Percentiles rank a stretch among this genome's conserved stretches.
phyloP scores from a whole-genome alignment of 768 basidiomycete genomes.

The Xerocomus spinulosus region DNA sequence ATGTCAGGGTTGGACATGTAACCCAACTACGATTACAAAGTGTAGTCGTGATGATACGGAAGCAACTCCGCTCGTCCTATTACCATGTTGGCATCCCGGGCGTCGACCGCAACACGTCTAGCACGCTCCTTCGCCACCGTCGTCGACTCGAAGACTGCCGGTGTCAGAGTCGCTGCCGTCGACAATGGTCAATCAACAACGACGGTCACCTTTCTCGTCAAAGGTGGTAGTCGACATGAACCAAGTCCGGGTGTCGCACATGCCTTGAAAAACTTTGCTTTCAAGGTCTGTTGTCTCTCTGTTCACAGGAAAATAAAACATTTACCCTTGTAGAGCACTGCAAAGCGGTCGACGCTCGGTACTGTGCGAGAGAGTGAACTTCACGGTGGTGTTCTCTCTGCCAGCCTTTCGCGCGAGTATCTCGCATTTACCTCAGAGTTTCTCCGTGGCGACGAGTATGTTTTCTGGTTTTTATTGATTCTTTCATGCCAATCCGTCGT shows the following conservation, averaged over 20 bases:
- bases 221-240: slow-evolving; percentile 90
- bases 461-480: slow-evolving; percentile 22
- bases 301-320: neutral
- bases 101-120: slow-evolving; percentile 55
- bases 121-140: slow-evolving; percentile 79
- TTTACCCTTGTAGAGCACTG: slow-evolving; percentile 66
- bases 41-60: too few species aligned
- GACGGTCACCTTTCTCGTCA: slow-evolving; percentile 84
- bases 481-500: neutral
- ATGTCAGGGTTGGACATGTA: slow-evolving; percentile 52
- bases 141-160: slow-evolving; percentile 56
- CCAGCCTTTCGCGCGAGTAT: slow-evolving; percentile 83
- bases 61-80: slow-evolving; percentile 28
- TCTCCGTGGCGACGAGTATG: slow-evolving; percentile 92
- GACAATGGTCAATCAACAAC: slow-evolving; percentile 83
- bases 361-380: slow-evolving; percentile 91
- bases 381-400: slow-evolving; percentile 86
- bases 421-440: slow-evolving; percentile 93
- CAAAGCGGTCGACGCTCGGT: slow-evolving; percentile 80
- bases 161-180: slow-evolving; percentile 81
- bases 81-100: slow-evolving; percentile 64
- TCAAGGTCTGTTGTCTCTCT: slow-evolving; percentile 68
- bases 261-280: slow-evolving; percentile 95
- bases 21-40: too few species aligned
- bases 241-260: slow-evolving; percentile 86